Conservation (phyloP, 2,329 filamentous ascomycete species). For the Rutstroemia sp. region DNA sequence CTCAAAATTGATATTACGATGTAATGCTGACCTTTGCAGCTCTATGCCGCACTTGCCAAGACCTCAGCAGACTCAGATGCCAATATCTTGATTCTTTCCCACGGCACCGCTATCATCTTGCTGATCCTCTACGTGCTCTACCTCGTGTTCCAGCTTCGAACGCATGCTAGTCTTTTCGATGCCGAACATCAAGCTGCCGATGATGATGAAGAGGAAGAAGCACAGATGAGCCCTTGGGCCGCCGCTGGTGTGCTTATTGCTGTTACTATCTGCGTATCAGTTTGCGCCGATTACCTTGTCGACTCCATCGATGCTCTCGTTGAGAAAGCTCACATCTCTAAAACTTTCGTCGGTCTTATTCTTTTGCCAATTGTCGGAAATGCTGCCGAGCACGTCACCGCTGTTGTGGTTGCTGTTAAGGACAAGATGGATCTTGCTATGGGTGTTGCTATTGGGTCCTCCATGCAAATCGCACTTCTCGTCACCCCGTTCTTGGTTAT, state of each 20-base stretch:
- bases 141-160: conserved; percentile 69
- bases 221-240: conserved; percentile 10
- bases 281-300: conserved; percentile 71
- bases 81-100: conserved; percentile 65
- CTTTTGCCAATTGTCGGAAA: conserved; percentile 74
- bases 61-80: conserved; percentile 36
- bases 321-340: conserved; percentile 61
- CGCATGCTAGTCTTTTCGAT: conserved; percentile 67
- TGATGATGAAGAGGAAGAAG: conserved; percentile 3
- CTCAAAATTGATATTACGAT: too few relatives aligned
- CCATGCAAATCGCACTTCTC: conserved; percentile 73
- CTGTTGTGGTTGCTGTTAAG: conserved; percentile 65
- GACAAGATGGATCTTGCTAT: conserved; percentile 71
- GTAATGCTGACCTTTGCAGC: conserved; percentile 30
- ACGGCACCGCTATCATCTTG: conserved; percentile 68
- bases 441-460: conserved; percentile 72
- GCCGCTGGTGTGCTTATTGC: conserved; percentile 49
- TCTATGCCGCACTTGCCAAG: conserved; percentile 57
- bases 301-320: conserved; percentile 68
- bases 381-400: conserved; percentile 72
- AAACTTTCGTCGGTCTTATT: conserved; percentile 72
- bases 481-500: conserved; percentile 75
- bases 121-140: conserved; percentile 69
- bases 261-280: conserved; percentile 60
- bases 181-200: conserved; percentile 33